Conservation (phyloP, 768 basidiomycete genomes). For the Rhodotorula taiwanensis region DNA sequence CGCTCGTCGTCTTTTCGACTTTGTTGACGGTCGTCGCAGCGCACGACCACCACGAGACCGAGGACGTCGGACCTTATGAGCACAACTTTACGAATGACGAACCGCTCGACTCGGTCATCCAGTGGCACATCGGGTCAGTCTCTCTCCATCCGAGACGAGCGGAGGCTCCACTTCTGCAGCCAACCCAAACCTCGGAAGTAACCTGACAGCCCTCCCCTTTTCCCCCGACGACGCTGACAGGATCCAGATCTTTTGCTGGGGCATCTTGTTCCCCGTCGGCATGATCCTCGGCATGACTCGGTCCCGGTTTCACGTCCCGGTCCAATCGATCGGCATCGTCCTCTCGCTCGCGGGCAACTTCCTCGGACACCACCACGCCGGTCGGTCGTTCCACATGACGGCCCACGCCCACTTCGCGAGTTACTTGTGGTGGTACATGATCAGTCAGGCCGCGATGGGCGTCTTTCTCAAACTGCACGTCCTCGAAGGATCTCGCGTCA, state of each 20-base stretch:
- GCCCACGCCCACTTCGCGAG: slow-evolving; percentile 66
- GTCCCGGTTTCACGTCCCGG: slow-evolving; percentile 83
- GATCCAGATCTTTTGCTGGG: slow-evolving; percentile 74
- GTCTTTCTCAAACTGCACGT: slow-evolving; percentile 90
- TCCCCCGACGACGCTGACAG: neutral
- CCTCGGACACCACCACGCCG: slow-evolving; percentile 79
- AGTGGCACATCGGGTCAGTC: slow-evolving; percentile 61
- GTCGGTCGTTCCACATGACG: slow-evolving; percentile 66
- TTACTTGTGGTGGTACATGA: slow-evolving; percentile 50
- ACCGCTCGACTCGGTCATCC: slow-evolving; percentile 69
- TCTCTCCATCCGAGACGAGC: neutral
- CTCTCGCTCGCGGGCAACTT: slow-evolving; percentile 56
- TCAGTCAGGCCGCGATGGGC: slow-evolving; percentile 63
- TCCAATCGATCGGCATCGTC: slow-evolving; percentile 63
- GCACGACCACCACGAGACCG: slow-evolving; percentile 26
- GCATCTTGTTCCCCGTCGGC: slow-evolving; percentile 67
- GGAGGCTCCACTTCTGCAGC: no score
- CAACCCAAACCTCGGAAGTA: neutral
- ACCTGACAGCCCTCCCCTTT: neutral
- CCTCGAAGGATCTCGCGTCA: slow-evolving; percentile 59
- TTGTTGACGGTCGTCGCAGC: no score
- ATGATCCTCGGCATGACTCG: slow-evolving; percentile 48
- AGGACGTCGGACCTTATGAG: slow-evolving; percentile 20
- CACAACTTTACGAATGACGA: slow-evolving; percentile 34
- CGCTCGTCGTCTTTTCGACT: neutral